A percentile compares a stretch with the other conserved stretches of the same genome.
Evolutionary conservation across 2,329 filamentous ascomycete genomes (phyloP).

Genomic region (Alternaria metachromatica): DNA sequence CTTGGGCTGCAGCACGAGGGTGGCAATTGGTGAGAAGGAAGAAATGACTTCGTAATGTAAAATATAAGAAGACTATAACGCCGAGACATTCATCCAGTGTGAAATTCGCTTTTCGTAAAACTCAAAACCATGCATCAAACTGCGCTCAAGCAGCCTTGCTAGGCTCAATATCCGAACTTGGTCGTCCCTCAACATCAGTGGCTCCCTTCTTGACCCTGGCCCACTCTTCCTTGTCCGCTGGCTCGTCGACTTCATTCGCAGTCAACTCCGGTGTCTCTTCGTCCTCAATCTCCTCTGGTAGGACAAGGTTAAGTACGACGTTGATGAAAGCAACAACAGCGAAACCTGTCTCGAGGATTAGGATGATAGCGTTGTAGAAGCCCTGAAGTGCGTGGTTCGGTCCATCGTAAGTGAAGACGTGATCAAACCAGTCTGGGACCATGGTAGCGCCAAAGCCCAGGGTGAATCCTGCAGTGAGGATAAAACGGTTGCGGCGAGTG

Average conservation of each 20-base stretch:
- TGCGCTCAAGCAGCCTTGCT: constrained; percentile 13
- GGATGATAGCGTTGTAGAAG: constrained; percentile 71
- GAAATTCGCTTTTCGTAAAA: not conserved
- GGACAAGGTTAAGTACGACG: constrained; percentile 73
- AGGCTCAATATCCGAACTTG: constrained; percentile 21
- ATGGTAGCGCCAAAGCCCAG: constrained; percentile 68
- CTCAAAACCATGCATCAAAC: not conserved
- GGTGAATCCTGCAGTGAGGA: constrained; percentile 75
- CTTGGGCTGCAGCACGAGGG: not conserved
- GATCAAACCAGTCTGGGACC: constrained; percentile 66
- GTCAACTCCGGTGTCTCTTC: constrained; percentile 55
- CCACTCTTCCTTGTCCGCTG: constrained; percentile 52
- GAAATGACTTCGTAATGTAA: not conserved
- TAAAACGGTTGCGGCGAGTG: constrained; percentile 81
- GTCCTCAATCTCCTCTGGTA: constrained; percentile 80
- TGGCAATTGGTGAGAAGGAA: not conserved
- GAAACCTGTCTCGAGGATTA: constrained; percentile 64
- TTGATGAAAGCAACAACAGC: constrained; percentile 76
- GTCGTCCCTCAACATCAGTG: constrained; percentile 22
- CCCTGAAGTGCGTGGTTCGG: constrained; percentile 71
- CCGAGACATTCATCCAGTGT: not conserved
- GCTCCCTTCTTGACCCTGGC: constrained; percentile 36
- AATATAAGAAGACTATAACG: not conserved
- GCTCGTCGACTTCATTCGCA: constrained; percentile 49
- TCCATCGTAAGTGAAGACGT: constrained; percentile 76